phyloP scores from a whole-genome alignment of 345 rosid genomes.

The Mallotus nudiflorus region DNA sequence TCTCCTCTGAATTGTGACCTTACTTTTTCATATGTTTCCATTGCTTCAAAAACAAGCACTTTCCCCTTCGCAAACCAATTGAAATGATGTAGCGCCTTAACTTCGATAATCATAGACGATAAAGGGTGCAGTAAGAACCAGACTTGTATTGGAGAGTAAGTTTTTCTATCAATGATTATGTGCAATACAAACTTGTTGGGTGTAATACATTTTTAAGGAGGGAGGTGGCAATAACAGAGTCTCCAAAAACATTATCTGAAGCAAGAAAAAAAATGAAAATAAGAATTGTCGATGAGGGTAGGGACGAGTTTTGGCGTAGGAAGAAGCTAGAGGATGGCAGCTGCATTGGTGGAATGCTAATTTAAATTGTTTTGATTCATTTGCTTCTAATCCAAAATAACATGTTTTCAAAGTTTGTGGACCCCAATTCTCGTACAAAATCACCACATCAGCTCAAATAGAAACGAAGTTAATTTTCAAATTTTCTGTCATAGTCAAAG shows the following conservation, averaged over 20 bases:
- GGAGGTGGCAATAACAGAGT: conserved; percentile 81
- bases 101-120: conserved; percentile 81
- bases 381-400: too few relatives aligned
- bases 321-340: conserved; percentile 92
- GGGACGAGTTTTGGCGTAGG: conserved; percentile 81
- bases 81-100: conserved; percentile 93
- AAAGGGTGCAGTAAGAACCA: conserved; percentile 93
- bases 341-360: conserved; percentile 88
- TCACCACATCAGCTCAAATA: too few relatives aligned
- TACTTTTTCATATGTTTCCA: conserved; percentile 90
- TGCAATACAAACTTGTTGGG: conserved; percentile 77
- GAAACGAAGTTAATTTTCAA: too few relatives aligned
- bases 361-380: too few relatives aligned
- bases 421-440: too few relatives aligned
- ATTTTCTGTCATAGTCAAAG: too few relatives aligned
- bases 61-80: conserved; percentile 96
- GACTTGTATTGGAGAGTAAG: conserved; percentile 95
- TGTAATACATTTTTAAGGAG: conserved; percentile 61
- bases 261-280: conserved; percentile 84
- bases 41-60: conserved; percentile 91
- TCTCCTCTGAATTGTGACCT: conserved; percentile 93
- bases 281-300: conserved; percentile 73
- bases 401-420: too few relatives aligned
- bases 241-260: conserved; percentile 87
- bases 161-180: conserved; percentile 87